Evolutionary conservation across 2,329 filamentous ascomycete species (phyloP).

Genomic region (Botrytis porri): DNA sequence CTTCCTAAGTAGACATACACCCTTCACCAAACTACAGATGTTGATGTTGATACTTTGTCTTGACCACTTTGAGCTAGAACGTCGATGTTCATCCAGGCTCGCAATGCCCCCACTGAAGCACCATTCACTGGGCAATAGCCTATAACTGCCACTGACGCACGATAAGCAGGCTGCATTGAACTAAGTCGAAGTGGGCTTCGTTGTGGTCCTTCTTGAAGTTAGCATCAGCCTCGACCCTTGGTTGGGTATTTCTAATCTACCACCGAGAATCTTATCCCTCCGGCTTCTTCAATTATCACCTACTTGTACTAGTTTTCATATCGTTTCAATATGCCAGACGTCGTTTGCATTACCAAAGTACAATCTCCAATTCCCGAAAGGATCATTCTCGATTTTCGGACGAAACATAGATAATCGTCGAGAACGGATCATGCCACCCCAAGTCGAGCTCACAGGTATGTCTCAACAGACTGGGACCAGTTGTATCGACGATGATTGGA

Average conservation of each 20-base stretch:
- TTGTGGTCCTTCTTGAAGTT: not conserved
- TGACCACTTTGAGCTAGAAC: not conserved
- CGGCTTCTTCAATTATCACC: not conserved
- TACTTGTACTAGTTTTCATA: not conserved
- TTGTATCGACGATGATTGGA: constrained; percentile 46
- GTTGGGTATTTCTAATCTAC: not conserved
- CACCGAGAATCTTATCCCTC: not conserved
- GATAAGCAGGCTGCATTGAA: not conserved
- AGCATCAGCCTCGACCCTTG: not conserved
- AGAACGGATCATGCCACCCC: not conserved
- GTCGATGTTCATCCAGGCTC: not conserved
- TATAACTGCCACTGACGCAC: not conserved
- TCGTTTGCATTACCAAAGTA: not conserved
- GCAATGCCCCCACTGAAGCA: not conserved
- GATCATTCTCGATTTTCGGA: not conserved
- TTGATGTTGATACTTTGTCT: not conserved
- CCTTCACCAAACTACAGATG: not conserved
- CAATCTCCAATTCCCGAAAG: not conserved
- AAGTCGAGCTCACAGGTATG: not conserved
- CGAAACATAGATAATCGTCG: not conserved
- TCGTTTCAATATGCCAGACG: not conserved
- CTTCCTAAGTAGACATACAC: not conserved
- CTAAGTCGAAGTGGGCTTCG: not conserved
- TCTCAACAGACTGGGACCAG: constrained; percentile 36
- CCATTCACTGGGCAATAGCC: not conserved